Percentiles rank a stretch among this genome's conserved stretches.
Conservation (phyloP, 2,329 filamentous ascomycete species). For the Paecilomyces dactylethromorphus region DNA sequence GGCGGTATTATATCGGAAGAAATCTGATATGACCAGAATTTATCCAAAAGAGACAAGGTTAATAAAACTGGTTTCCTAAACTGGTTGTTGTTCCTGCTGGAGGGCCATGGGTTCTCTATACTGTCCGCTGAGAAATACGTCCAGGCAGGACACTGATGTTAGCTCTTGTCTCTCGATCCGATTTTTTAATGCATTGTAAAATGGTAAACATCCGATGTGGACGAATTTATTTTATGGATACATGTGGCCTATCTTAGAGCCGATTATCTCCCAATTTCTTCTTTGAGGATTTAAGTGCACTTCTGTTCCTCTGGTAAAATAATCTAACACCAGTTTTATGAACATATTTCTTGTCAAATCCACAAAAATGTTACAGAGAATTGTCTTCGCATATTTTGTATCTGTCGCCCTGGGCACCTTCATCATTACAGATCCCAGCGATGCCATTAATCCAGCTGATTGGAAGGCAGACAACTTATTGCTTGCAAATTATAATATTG, state of each 20-base stretch:
- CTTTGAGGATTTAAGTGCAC: neutral
- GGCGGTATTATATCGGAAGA: no score
- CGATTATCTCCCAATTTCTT: no score
- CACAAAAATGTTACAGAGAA: neutral
- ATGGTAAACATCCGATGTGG: neutral
- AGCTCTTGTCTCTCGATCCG: neutral
- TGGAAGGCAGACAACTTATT: neutral
- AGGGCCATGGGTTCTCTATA: neutral
- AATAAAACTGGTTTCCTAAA: neutral
- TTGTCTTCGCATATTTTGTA: neutral
- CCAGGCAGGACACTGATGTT: neutral
- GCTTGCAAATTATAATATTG: neutral
- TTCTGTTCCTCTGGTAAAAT: neutral
- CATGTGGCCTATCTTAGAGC: neutral
- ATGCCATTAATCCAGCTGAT: neutral
- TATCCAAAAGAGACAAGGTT: no score
- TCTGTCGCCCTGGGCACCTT: neutral
- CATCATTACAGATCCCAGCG: neutral
- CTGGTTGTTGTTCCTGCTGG: neutral
- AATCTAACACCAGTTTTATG: neutral
- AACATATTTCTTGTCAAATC: neutral
- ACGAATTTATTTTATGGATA: neutral
- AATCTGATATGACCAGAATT: no score
- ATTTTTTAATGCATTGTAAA: no score
- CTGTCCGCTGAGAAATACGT: neutral